Evolutionary conservation across 805 yeast genomes (phyloP).

Genomic region (Spathaspora sp.): DNA sequence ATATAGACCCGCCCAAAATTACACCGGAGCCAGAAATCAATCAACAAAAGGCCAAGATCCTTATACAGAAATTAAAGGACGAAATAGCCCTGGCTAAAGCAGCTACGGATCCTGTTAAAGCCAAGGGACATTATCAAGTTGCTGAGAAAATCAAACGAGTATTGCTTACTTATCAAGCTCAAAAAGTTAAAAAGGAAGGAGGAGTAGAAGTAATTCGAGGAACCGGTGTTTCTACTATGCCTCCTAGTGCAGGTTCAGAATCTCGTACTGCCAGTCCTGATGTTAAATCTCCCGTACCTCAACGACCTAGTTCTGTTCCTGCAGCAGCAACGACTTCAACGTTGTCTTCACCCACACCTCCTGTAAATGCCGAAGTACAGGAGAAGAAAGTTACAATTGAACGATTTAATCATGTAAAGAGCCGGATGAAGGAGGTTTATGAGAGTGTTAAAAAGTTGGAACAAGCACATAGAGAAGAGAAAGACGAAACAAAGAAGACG

Average conservation of each 20-base stretch:
- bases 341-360: background rate
- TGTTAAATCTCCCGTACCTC: conserved; percentile 16
- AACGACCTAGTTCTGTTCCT: conserved; percentile 2
- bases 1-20: background rate
- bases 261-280: conserved; percentile 17
- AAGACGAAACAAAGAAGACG: conserved; percentile 39
- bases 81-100: conserved; percentile 62
- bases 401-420: conserved; percentile 40
- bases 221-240: background rate
- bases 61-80: conserved; percentile 55
- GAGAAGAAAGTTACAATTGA: conserved; percentile 31
- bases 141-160: conserved; percentile 64
- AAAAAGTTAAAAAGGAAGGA: background rate
- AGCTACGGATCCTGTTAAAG: conserved; percentile 53
- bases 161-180: conserved; percentile 46
- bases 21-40: conserved; percentile 22
- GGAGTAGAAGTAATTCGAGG: background rate
- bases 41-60: conserved; percentile 53
- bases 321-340: background rate
- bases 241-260: conserved; percentile 8
- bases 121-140: conserved; percentile 57
- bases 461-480: conserved; percentile 34
- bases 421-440: conserved; percentile 44
- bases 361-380: conserved; percentile 7
- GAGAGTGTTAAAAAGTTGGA: conserved; percentile 40